These are phyloP conservation scores for Wickerhamiella hasegawae DNA, from an alignment of 805 yeast species.

Conservation along the genomic window DNA sequence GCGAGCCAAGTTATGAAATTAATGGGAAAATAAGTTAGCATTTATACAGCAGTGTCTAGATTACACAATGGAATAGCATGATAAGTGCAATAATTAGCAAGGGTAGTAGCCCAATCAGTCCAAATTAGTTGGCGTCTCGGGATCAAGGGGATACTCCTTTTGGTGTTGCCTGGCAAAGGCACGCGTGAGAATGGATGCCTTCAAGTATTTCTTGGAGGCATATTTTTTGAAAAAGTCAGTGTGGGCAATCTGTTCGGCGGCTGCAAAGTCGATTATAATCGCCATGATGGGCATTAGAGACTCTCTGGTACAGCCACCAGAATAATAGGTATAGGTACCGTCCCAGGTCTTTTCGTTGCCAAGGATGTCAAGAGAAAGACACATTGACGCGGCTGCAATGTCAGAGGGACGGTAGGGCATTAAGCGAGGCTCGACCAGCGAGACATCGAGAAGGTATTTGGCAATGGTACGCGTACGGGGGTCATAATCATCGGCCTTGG, in stretches of 20 bases:
- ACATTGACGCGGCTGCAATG: slow-evolving; percentile 81
- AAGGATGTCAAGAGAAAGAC: slow-evolving; percentile 56
- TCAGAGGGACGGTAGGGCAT: slow-evolving; percentile 60
- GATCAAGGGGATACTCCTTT: too few species aligned
- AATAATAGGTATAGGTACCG: slow-evolving; percentile 73
- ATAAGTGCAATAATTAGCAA: too few species aligned
- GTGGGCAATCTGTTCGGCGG: slow-evolving; percentile 63
- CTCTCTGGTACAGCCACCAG: slow-evolving; percentile 71
- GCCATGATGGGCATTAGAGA: slow-evolving; percentile 60
- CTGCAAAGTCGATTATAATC: slow-evolving; percentile 52
- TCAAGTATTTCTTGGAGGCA: slow-evolving; percentile 75
- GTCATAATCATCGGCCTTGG: slow-evolving; percentile 84
- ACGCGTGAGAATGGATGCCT: slow-evolving; percentile 27
- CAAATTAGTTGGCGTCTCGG: too few species aligned
- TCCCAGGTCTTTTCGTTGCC: slow-evolving; percentile 54
- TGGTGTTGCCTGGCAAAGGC: slow-evolving; percentile 20
- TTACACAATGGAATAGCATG: too few species aligned
- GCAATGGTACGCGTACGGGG: slow-evolving; percentile 71
- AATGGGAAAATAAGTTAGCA: too few species aligned
- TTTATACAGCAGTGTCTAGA: too few species aligned
- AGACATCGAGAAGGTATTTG: slow-evolving; percentile 65
- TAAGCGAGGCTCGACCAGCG: slow-evolving; percentile 60
- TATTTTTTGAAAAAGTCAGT: slow-evolving; percentile 90
- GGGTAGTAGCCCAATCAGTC: too few species aligned
- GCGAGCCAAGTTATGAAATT: too few species aligned